A percentile compares a stretch with the other conserved stretches of the same genome.
phyloP scores from a whole-genome alignment of 2,329 filamentous ascomycete species.

The Talaromyces pinophilus region DNA sequence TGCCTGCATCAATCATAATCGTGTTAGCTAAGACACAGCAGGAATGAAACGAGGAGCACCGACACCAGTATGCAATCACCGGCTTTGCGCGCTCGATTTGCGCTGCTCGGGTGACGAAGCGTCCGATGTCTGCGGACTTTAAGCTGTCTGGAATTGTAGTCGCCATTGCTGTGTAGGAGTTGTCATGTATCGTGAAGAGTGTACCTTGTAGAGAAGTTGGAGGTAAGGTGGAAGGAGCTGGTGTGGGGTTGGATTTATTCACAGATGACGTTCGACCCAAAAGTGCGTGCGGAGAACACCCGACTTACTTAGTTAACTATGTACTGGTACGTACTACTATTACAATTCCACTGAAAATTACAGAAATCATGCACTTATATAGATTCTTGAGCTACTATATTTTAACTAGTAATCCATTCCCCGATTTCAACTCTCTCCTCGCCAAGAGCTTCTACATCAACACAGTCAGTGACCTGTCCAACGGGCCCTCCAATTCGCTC shows the following conservation, averaged over 20 bases:
- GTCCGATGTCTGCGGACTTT: slow-evolving; percentile 76
- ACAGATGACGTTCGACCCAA: slow-evolving; percentile 16
- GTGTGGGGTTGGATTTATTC: slow-evolving; percentile 17
- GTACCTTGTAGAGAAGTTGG: not conserved
- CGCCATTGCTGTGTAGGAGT: slow-evolving; percentile 59
- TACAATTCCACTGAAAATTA: not conserved
- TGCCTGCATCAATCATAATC: slow-evolving; percentile 55
- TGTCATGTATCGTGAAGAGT: not conserved
- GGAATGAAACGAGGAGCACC: slow-evolving; percentile 39
- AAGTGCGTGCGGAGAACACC: slow-evolving; percentile 9
- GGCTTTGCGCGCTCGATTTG: slow-evolving; percentile 85
- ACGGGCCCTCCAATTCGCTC: slow-evolving; percentile 70
- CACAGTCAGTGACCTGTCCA: slow-evolving; percentile 51
- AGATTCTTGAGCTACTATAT: not conserved
- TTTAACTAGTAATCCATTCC: slow-evolving; percentile 36
- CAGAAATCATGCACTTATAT: not conserved
- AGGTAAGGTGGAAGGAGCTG: not conserved
- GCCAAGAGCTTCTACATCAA: slow-evolving; percentile 47
- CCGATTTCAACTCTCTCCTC: slow-evolving; percentile 48
- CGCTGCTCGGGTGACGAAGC: slow-evolving; percentile 78
- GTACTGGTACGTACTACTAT: not conserved
- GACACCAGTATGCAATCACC: slow-evolving; percentile 94
- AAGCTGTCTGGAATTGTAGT: slow-evolving; percentile 69
- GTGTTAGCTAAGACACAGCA: not conserved
- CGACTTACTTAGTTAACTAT: not conserved